Evolutionary conservation across 169 alveolate genomes (phyloP).

Genomic region (Perkinsus olseni): DNA sequence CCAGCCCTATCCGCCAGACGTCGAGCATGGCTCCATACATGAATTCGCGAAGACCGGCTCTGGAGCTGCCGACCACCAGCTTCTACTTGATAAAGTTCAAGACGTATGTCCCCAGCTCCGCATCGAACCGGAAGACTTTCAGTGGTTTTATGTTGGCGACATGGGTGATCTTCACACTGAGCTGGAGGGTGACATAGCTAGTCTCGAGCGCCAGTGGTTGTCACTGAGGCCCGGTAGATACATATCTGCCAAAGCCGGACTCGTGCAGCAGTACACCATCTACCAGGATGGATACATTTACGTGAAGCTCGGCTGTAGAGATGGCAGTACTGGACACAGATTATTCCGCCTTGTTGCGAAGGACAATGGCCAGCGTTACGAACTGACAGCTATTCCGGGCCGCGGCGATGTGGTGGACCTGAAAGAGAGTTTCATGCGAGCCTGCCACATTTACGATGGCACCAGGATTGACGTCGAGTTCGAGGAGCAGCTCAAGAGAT

Average conservation of each 20-base stretch:
- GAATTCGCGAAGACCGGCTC: not conserved
- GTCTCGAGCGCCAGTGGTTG: not conserved
- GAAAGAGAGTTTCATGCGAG: too few species aligned
- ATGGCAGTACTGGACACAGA: too few species aligned
- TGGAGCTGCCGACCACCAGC: not conserved
- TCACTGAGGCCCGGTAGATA: not conserved
- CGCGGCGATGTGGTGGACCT: too few species aligned
- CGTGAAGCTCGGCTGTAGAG: too few species aligned
- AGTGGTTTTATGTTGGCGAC: not conserved
- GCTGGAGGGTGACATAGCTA: not conserved
- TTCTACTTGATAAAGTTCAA: not conserved
- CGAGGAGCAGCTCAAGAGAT: too few species aligned
- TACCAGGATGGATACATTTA: too few species aligned
- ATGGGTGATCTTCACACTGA: not conserved
- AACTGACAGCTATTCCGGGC: too few species aligned
- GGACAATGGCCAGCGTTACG: too few species aligned
- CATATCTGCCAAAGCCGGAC: not conserved
- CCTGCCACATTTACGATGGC: too few species aligned
- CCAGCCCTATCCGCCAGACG: not conserved
- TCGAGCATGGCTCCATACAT: not conserved
- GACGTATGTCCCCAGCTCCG: not conserved
- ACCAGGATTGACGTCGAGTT: too few species aligned
- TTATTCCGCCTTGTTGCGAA: too few species aligned
- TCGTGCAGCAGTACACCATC: not conserved
- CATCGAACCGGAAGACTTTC: not conserved